Base-by-base conservation (phyloP, 257 asterid genomes). In the Solanum gracilifrons region DNA sequence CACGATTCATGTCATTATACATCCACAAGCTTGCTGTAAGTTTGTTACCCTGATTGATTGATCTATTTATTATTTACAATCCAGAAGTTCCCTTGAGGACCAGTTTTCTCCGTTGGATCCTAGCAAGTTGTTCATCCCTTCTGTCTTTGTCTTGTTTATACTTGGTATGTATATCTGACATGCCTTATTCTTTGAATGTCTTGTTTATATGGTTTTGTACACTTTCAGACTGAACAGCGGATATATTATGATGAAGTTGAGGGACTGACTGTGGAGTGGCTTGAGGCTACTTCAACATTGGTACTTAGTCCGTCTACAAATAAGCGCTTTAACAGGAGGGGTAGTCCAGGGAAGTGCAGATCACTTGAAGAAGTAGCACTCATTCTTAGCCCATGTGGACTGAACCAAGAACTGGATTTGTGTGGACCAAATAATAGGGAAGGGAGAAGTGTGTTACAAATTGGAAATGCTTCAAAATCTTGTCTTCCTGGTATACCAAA, bases 21-120 rank as follows among this genome's bases (percentile, higher is more conserved):
- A 93, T 96, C 48, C 91, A 94, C 85, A 95, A 93, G 92, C 92
- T 96, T n/a, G 98, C 98, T n/a, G 99, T 96, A 91, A 94, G 98
- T 83, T 90, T 74, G 86, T 27, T 36, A 55, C 39, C 84, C 46
- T 77, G 35, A 77, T 77, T 13, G 18, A 11, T 76, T 41, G 62
- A 13, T 43, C 84, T 16, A 43, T 43, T 79, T 25, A 43, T 60
- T 43, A 27, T 79, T 41, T 25, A 27, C 39, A 79, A 79, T 79
- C 16, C 66, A 15, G 66, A 79, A 79, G 27, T 48, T 27, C 20
- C 64, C 39, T 79, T 8, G 31, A 41, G 84, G 84, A 79, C 16
- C 84, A 43, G 27, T 43, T 41, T 77, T 77, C 62, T 77, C 36
- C 36, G 31, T 77, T 16, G 60, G 84, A 41, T 36, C 43, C 71